phyloP scores from a whole-genome alignment of 805 yeast species.

The Nakazawaea populi region DNA sequence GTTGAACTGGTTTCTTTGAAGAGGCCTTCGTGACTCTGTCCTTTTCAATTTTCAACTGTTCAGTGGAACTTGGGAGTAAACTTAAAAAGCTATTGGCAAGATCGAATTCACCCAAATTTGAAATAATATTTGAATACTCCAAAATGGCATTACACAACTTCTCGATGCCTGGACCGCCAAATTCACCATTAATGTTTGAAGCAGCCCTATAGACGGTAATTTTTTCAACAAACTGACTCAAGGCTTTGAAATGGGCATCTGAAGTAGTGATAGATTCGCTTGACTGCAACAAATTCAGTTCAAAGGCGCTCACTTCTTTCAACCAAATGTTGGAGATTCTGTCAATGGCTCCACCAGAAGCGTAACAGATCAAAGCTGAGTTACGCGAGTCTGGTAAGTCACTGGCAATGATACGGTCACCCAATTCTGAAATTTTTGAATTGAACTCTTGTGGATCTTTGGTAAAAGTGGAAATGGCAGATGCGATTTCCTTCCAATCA shows the following conservation, averaged over 20 bases:
- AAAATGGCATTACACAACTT: slow-evolving; percentile 56
- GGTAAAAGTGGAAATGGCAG: slow-evolving; percentile 55
- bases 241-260: slow-evolving; percentile 78
- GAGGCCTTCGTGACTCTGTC: slow-evolving; percentile 74
- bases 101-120: slow-evolving; percentile 79
- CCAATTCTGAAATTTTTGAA: slow-evolving; percentile 56
- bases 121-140: slow-evolving; percentile 77
- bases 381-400: slow-evolving; percentile 42
- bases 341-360: slow-evolving; percentile 77
- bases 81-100: slow-evolving; percentile 67
- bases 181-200: slow-evolving; percentile 26
- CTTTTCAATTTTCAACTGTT: slow-evolving; percentile 65
- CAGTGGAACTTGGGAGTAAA: slow-evolving; percentile 68
- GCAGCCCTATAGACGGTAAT: slow-evolving; percentile 66
- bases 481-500: slow-evolving; percentile 82
- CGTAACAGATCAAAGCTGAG: slow-evolving; percentile 70
- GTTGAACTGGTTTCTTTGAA: slow-evolving; percentile 20
- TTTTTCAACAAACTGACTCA: slow-evolving; percentile 80
- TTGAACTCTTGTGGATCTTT: slow-evolving; percentile 43
- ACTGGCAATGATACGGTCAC: slow-evolving; percentile 63
- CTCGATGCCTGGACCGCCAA: slow-evolving; percentile 38
- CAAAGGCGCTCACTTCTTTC: slow-evolving; percentile 49
- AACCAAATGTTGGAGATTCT: slow-evolving; percentile 82
- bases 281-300: slow-evolving; percentile 35
- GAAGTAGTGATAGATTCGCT: slow-evolving; percentile 51